These are phyloP conservation scores for Penicillium diatomitis DNA, from an alignment of 495 filamentous ascomycete genomes.

Conservation along the genomic window DNA sequence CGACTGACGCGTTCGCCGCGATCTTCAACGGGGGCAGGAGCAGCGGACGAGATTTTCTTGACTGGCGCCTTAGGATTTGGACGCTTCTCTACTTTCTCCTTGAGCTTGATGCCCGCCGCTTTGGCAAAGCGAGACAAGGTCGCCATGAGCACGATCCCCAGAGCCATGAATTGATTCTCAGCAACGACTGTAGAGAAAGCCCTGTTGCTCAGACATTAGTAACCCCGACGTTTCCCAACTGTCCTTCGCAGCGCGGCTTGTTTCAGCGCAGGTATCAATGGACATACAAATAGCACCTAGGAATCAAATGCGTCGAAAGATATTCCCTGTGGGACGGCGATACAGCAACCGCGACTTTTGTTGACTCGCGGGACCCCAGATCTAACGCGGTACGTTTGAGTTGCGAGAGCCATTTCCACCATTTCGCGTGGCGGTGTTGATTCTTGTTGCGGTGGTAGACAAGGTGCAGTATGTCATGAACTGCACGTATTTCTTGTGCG, in stretches of 20 bases:
- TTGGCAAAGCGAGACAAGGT: slow-evolving; percentile 50
- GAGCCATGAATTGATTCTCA: slow-evolving; percentile 63
- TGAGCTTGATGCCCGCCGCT: slow-evolving; percentile 27
- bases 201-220: slow-evolving; percentile 14
- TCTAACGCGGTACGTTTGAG: slow-evolving; percentile 52
- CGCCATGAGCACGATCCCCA: slow-evolving; percentile 69
- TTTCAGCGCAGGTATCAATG: no score
- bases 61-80: background rate
- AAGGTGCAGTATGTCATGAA: slow-evolving; percentile 44
- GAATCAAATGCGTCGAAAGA: slow-evolving; percentile 27
- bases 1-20: slow-evolving; percentile 25
- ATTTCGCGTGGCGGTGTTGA: slow-evolving; percentile 61
- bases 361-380: slow-evolving; percentile 30
- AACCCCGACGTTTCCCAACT: no score
- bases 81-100: slow-evolving; percentile 5
- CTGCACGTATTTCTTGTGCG: slow-evolving; percentile 17
- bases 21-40: slow-evolving; percentile 12
- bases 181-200: slow-evolving; percentile 63
- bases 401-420: slow-evolving; percentile 63
- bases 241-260: no score
- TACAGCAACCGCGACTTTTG: background rate
- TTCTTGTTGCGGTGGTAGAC: slow-evolving; percentile 74
- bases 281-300: slow-evolving; percentile 39
- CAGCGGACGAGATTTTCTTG: background rate
- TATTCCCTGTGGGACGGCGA: slow-evolving; percentile 13